Percentiles rank a stretch among this genome's conserved stretches.
Conservation (phyloP, 306 rosid species). For the Cucurbita moschata region DNA sequence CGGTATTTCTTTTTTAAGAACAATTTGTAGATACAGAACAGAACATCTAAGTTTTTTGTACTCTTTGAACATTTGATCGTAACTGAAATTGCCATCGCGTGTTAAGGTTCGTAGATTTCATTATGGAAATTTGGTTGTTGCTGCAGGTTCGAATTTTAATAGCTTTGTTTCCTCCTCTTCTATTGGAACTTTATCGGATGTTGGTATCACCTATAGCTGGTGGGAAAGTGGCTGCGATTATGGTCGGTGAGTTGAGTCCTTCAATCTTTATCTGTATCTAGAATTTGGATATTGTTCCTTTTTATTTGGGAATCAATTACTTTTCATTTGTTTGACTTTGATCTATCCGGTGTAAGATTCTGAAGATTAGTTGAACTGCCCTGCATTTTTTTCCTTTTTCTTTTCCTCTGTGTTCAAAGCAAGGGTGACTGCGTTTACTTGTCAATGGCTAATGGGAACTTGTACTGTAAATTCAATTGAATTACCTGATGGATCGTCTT, state of each 20-base stretch:
- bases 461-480: slow-evolving; percentile 65
- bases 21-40: not conserved
- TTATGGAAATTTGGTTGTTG: not conserved
- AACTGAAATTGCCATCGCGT: not conserved
- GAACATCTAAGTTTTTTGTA: not conserved
- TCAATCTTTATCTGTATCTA: not conserved
- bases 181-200: slow-evolving; percentile 58
- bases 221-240: slow-evolving; percentile 74
- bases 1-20: slow-evolving; percentile 29
- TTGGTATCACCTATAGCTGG: slow-evolving; percentile 60
- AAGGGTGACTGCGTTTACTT: slow-evolving; percentile 81
- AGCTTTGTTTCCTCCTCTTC: slow-evolving; percentile 71
- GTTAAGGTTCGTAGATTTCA: not conserved
- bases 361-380: not conserved
- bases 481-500: slow-evolving; percentile 47
- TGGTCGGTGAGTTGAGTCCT: slow-evolving; percentile 62
- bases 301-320: not conserved
- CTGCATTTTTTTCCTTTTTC: not conserved
- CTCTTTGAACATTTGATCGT: not conserved
- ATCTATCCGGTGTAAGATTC: not conserved
- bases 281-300: not conserved
- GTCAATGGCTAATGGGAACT: slow-evolving; percentile 94
- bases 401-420: slow-evolving; percentile 32
- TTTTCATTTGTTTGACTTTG: not conserved
- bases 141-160: slow-evolving; percentile 52